Base-by-base conservation (phyloP, 345 rosid species). In the Lepidium didymum region DNA sequence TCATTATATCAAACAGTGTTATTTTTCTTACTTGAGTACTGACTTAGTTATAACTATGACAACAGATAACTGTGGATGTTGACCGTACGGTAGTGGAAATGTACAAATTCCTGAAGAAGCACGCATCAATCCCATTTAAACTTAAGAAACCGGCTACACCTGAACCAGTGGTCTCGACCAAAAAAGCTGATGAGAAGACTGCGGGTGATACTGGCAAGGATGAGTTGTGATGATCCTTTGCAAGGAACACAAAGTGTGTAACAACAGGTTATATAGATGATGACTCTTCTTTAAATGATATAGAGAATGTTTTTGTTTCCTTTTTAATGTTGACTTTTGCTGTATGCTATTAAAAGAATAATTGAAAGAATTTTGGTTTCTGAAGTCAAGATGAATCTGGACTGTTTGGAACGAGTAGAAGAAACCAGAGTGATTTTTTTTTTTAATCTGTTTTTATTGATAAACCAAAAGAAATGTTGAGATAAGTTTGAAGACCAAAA, bases 61-160 rank as follows among this genome's bases (percentile, higher is more conserved):
- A 71, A 55, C 87, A 94, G 99, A 77, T 89, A 14, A 84, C 96
- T 1, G 96, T 89, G 38, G 99, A 94, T 60, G 69, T 84, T 0
- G 97, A 94, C 78, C 84, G 99, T 5, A 94, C 99, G 0, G 99
- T 91, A 58, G 96, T 91, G 67, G 99, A 91, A 62, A 56, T 89
- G 4, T 94, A 89, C 56, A 91, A 94, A 66, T 91, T 94, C 81
- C 74, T 94, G 49, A 91, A 91, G 87, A 89, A 87, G 50, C 82
- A 94, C 13, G 97, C 99, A 2, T 86, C 99, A 9, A 82, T 86
- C 65, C 97, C 97, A 60, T 94, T 91, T 82, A 94, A 87, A 82
- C 94, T 94, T 63, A 83, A 84, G 78, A 91, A 91, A 59, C 90
- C 92, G 11, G 78, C 74, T 10, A 49, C 45, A 45, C 56, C 67